These are phyloP conservation scores for Colletotrichum shisoi DNA, from an alignment of 2,329 filamentous ascomycete species.

Conservation along the genomic window DNA sequence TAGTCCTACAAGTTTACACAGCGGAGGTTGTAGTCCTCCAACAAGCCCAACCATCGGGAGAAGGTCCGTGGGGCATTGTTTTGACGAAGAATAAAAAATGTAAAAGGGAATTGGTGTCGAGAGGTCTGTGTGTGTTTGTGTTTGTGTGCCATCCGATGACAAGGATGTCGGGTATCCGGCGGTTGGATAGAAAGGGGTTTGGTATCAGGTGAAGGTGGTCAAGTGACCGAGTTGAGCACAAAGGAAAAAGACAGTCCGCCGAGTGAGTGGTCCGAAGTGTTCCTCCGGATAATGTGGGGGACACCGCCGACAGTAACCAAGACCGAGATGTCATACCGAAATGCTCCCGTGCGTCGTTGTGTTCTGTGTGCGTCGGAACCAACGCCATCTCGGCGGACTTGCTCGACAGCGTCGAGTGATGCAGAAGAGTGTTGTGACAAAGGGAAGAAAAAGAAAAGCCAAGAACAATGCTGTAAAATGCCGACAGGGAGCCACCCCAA, in stretches of 20 bases:
- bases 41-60: constrained; percentile 17
- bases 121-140: constrained; percentile 33
- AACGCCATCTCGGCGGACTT: constrained; percentile 27
- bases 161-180: constrained; percentile 38
- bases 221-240: constrained; percentile 35
- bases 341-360: constrained; percentile 31
- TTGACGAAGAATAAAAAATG: constrained; percentile 31
- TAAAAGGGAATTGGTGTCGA: constrained; percentile 35
- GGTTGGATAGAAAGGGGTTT: constrained; percentile 34
- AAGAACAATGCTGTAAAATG: constrained; percentile 40
- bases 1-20: constrained; percentile 38
- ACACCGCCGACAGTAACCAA: constrained; percentile 19
- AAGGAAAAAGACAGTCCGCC: constrained; percentile 36
- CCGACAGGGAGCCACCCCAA: constrained; percentile 38
- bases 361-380: constrained; percentile 23
- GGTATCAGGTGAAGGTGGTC: constrained; percentile 38
- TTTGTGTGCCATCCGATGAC: constrained; percentile 37
- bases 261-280: constrained; percentile 23
- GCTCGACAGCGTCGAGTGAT: constrained; percentile 26
- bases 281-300: constrained; percentile 31
- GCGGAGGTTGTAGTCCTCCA: constrained; percentile 32
- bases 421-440: constrained; percentile 35
- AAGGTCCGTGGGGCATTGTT: constrained; percentile 35
- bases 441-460: constrained; percentile 39
- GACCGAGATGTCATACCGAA: constrained; percentile 35